Base-by-base conservation (phyloP, 768 basidiomycete species). In the Candolleomyces efflorescens region DNA sequence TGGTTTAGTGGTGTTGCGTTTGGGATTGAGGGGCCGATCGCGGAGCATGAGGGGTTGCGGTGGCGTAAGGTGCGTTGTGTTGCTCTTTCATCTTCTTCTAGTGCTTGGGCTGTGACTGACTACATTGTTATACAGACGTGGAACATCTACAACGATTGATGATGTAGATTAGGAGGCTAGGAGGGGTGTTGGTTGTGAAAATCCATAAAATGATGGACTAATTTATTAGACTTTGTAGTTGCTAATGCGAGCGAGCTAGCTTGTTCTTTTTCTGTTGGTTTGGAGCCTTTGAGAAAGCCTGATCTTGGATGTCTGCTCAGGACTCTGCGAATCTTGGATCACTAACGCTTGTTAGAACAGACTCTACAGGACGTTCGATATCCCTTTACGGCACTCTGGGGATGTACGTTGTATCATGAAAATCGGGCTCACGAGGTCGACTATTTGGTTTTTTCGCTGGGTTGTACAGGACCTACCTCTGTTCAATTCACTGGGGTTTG, bases 1-100 rank as follows among this genome's bases (percentile, higher is more conserved):
- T 96, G 92, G 94, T 98, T 97, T 76, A 89, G 80, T 62, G 87
- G 83, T 20, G 72, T 96, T 27, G 91, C 94, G 2, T 94, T 92
- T 71, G 96, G 97, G 1, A 90, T 98, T 47, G 82, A 89, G n/a
- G 97, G 96, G 0, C 90, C 94, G 2, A 78, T 97, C 56, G 80
- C 78, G 57, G 83, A 94, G 0, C 83, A 93, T 65, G 82, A 81
- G 81, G 93, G 94, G 0, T 73, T 94, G 60, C 66, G 72, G 59
- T 97, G 94, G 94, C 81, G 94, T 43, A 76, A 80, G 73, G 82
- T 83, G 56, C 10, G 80, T 69, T 54, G 36, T 18, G 50, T 59
- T 45, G 23, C n/a, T 27, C 36, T 45, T 36, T 7, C 12, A 26
- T 17, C 26, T n/a, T n/a, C n/a, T n/a, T n/a, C n/a, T n/a, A n/a